Base-by-base conservation (phyloP, 2,329 filamentous ascomycete species). In the Diaporthe vexans region DNA sequence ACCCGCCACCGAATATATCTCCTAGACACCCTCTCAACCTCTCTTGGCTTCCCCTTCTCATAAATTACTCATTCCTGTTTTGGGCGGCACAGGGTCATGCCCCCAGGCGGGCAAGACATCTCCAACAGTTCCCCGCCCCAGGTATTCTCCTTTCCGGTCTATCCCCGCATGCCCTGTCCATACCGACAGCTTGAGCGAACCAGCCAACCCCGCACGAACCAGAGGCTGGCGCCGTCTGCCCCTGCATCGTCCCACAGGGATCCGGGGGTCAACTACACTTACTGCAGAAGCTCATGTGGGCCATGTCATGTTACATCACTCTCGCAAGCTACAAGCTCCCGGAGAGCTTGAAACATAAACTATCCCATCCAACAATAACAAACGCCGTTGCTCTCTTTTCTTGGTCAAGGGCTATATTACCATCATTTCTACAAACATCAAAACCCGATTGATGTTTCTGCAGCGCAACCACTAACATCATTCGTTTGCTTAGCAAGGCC, bases 201-300 rank as follows among this genome's bases (percentile, higher is more conserved):
- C 48, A 52, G n/a, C 29, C 13, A 52, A 67, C 63, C 63, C 63
- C 63, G 63, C 63, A 68, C 48, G 63, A 52, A 21, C 40, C 63
- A 17, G 35, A 51, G 26, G 61, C 46, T 67, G 61, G 46, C 29
- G 63, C 63, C 63, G 63, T 54, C 15, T 68, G 48, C 46, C 63
- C 63, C 46, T 68, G 63, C 48, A 48, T 40, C 63, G n/a, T 68
- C 63, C 63, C 63, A 68, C 63, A 54, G 40, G 63, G 63, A 40
- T 68, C 48, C 17, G 63, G 63, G 19, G 48, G 63, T 68, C 63
- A 35, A 52, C 46, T 10, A 67, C 46, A 33, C 13, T 37, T 24
- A 52, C 21, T 24, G n/a, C 8, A 37, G 46, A 48, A 68, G 63
- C 48, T 68, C 63, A 54, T 68, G 63, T 68, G 63, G 63, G 48